These are phyloP conservation scores for Aspergillus hancockii DNA, from an alignment of 495 filamentous ascomycete genomes.

Conservation along the genomic window DNA sequence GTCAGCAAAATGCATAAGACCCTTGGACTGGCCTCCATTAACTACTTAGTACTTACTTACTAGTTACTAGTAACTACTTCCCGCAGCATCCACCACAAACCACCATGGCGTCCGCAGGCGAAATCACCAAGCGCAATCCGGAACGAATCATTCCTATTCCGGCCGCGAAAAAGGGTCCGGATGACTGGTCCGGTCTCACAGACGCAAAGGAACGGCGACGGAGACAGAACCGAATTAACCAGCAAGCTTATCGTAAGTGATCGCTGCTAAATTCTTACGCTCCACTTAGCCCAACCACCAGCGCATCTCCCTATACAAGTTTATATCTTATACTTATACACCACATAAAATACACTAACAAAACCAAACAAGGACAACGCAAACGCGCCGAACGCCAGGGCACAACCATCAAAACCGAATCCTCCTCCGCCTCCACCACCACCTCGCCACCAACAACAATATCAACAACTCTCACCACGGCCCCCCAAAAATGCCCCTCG, in stretches of 20 bases:
- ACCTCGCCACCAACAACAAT: not conserved
- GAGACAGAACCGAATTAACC: slow-evolving; percentile 47
- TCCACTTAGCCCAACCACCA: too few species aligned
- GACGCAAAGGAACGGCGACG: slow-evolving; percentile 40
- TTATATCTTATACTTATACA: too few species aligned
- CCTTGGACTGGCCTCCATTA: not conserved
- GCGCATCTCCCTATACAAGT: too few species aligned
- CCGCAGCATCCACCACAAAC: not conserved
- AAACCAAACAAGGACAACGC: slow-evolving; percentile 19
- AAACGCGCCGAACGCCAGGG: slow-evolving; percentile 15
- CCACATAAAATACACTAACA: not conserved
- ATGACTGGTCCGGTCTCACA: slow-evolving; percentile 42
- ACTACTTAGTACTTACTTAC: too few species aligned
- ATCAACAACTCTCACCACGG: not conserved
- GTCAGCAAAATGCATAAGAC: slow-evolving; percentile 1
- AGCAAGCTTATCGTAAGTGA: slow-evolving; percentile 41
- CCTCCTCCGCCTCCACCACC: not conserved
- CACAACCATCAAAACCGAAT: slow-evolving; percentile 6
- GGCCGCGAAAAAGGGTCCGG: slow-evolving; percentile 7
- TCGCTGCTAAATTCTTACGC: too few species aligned
- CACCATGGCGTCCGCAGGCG: not conserved
- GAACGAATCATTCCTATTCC: not conserved
- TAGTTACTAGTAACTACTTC: not conserved
- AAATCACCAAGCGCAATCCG: not conserved
- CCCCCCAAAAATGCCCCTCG: not conserved